Conservation (phyloP, 306 rosid genomes). For the Rosa persica region DNA sequence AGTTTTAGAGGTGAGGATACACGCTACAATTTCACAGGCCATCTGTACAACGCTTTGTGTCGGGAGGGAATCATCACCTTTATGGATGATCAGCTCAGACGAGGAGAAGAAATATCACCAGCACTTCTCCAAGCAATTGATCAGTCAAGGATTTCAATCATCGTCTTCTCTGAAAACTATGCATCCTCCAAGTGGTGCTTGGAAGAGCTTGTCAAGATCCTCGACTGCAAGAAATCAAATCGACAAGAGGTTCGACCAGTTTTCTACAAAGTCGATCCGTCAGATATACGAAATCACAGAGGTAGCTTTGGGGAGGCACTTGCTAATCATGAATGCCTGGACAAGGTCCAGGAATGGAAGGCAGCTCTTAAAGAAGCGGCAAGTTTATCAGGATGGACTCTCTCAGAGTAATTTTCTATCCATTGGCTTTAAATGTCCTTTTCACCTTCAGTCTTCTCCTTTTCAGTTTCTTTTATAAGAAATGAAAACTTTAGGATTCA, state of each 20-base stretch:
- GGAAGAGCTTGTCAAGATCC: neutral
- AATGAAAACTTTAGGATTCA: conserved; percentile 47
- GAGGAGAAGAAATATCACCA: neutral
- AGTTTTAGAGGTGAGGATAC: conserved; percentile 4
- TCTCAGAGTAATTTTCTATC: neutral
- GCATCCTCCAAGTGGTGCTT: neutral
- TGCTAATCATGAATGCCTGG: neutral
- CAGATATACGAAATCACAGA: neutral
- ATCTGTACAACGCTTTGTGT: neutral
- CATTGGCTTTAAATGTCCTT: neutral
- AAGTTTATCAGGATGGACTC: neutral
- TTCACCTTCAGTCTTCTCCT: neutral
- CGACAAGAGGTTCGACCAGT: neutral
- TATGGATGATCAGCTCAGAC: neutral
- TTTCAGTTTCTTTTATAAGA: conserved; percentile 30
- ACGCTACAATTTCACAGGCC: neutral
- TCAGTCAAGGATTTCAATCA: neutral
- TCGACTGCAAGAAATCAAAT: neutral
- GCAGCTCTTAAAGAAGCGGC: neutral
- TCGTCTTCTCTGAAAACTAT: neutral
- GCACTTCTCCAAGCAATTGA: neutral
- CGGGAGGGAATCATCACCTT: neutral
- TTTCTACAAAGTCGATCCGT: neutral
- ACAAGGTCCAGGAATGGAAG: neutral
- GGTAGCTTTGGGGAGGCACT: neutral